Evolutionary conservation across 805 yeast species (phyloP).

Genomic region (Ogataea polymorpha): DNA sequence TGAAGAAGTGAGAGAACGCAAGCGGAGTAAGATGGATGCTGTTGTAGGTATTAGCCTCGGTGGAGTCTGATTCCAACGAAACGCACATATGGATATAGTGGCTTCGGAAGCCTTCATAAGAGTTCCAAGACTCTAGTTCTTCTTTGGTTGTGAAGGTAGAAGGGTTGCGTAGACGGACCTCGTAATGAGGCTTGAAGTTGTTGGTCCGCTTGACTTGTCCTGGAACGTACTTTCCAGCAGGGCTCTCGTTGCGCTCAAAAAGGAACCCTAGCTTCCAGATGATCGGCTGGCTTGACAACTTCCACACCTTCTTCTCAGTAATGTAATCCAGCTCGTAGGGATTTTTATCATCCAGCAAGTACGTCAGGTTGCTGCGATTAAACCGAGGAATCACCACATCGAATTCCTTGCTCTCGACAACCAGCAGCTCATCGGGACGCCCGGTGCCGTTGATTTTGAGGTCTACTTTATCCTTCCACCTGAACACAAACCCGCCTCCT

Average conservation of each 20-base stretch:
- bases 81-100: slow-evolving; percentile 75
- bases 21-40: slow-evolving; percentile 75
- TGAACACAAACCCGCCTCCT: slow-evolving; percentile 61
- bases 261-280: slow-evolving; percentile 74
- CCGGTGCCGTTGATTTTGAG: slow-evolving; percentile 50
- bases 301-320: slow-evolving; percentile 51
- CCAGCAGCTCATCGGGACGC: slow-evolving; percentile 47
- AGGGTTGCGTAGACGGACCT: slow-evolving; percentile 57
- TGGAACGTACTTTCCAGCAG: slow-evolving; percentile 32
- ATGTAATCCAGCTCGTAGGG: slow-evolving; percentile 36
- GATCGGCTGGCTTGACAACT: slow-evolving; percentile 59
- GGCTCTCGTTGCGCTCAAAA: slow-evolving; percentile 60
- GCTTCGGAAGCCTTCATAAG: slow-evolving; percentile 77
- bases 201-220: slow-evolving; percentile 39
- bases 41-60: slow-evolving; percentile 46
- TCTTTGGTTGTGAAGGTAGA: slow-evolving; percentile 33
- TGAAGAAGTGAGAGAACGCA: slow-evolving; percentile 62
- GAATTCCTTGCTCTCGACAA: slow-evolving; percentile 54
- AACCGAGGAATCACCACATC: slow-evolving; percentile 54
- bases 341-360: slow-evolving; percentile 10
- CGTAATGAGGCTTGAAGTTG: slow-evolving; percentile 57
- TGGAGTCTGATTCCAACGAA: slow-evolving; percentile 41
- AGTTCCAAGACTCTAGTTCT: slow-evolving; percentile 60
- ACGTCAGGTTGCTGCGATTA: slow-evolving; percentile 32
- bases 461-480: slow-evolving; percentile 56